Conservation (phyloP, 495 filamentous ascomycete species). For the Achaetomiella virescens region DNA sequence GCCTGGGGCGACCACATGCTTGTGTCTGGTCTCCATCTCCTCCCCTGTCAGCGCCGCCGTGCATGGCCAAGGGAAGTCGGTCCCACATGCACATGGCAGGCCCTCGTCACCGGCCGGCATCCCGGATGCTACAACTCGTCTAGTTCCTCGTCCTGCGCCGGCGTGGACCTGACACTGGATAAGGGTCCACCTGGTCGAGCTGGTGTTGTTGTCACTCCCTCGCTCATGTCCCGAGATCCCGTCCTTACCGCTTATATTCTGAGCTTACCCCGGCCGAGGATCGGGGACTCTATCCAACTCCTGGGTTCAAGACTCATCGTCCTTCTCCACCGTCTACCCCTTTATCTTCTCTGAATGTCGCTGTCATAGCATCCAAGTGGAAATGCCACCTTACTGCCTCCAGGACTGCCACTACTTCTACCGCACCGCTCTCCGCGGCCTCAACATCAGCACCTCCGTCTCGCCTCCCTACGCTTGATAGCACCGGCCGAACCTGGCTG, state of each 20-base stretch:
- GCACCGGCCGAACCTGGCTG: constrained; percentile 23
- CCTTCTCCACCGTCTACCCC: background rate
- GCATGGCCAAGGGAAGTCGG: background rate
- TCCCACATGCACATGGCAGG: constrained; percentile 13
- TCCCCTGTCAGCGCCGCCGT: background rate
- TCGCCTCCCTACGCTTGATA: constrained; percentile 66
- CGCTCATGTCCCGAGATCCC: background rate
- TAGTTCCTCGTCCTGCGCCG: background rate
- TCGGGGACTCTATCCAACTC: constrained; percentile 3
- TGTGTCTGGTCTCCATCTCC: background rate
- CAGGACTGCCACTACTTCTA: constrained; percentile 93
- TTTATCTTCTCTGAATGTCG: constrained; percentile 4
- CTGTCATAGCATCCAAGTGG: constrained; percentile 31
- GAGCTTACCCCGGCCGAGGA: constrained; percentile 15
- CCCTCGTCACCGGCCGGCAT: background rate
- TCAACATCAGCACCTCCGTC: constrained; percentile 70
- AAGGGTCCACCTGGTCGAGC: background rate
- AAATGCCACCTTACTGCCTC: constrained; percentile 76
- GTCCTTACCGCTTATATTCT: constrained; percentile 19
- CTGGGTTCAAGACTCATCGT: background rate
- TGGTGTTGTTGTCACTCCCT: background rate
- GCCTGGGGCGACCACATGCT: constrained; percentile 14
- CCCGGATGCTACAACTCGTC: background rate
- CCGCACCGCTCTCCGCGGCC: constrained; percentile 74
- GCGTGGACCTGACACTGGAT: background rate